Evolutionary conservation across 768 basidiomycete species (phyloP).

Genomic region (Rhodotorula kratochvilovae): DNA sequence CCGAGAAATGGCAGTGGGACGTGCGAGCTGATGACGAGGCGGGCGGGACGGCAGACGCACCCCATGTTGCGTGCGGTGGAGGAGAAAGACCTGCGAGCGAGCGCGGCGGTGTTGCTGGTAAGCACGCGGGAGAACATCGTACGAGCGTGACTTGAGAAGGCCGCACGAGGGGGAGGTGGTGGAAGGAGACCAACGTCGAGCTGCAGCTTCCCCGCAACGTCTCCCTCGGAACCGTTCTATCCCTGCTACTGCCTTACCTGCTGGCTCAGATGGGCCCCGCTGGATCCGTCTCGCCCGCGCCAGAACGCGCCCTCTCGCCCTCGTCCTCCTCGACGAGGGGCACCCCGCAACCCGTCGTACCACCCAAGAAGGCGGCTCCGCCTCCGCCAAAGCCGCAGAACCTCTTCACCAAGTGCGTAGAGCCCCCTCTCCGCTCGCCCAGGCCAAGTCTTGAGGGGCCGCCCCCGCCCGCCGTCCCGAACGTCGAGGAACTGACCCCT

Average conservation of each 20-base stretch:
- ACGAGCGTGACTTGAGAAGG: neutral
- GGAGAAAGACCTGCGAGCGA: constrained; percentile 17
- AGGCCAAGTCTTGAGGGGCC: too few relatives aligned
- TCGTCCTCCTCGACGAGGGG: neutral
- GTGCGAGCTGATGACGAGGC: neutral
- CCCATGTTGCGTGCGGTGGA: constrained; percentile 25
- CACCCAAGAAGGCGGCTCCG: neutral
- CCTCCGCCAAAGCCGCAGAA: constrained; percentile 20
- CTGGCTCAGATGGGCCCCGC: neutral
- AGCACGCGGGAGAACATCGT: constrained; percentile 5
- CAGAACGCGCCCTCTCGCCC: constrained; percentile 5
- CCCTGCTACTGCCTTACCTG: too few relatives aligned
- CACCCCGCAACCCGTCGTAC: neutral
- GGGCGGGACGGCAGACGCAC: neutral
- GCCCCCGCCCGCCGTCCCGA: too few relatives aligned
- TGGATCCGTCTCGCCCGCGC: constrained; percentile 4
- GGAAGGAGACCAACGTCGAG: neutral
- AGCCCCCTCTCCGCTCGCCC: neutral
- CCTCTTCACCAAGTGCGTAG: constrained; percentile 28
- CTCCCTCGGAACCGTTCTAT: neutral
- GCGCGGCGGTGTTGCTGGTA: neutral
- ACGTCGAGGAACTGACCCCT: neutral
- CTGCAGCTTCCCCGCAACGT: neutral
- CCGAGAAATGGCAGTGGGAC: neutral
- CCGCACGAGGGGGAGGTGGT: neutral